These are phyloP conservation scores for Mariannaea elegans DNA, from an alignment of 2,329 filamentous ascomycete species.

Conservation along the genomic window DNA sequence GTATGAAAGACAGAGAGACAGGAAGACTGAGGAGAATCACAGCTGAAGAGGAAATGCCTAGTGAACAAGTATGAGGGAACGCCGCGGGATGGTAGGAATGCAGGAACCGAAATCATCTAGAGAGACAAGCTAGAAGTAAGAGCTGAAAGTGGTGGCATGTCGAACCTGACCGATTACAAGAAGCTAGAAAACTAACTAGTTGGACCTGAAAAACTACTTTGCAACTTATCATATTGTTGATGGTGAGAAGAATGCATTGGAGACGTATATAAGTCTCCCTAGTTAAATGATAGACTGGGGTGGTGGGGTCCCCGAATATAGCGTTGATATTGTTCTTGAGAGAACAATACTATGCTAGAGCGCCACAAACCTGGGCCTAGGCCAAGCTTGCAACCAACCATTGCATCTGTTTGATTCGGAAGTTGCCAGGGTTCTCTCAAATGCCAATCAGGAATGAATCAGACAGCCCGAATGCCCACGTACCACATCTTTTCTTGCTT, in stretches of 20 bases:
- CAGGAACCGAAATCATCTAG: background rate
- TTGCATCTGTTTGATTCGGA: background rate
- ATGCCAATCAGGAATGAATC: background rate
- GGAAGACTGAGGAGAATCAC: no score
- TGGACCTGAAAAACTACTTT: constrained; percentile 12
- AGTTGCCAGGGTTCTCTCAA: background rate
- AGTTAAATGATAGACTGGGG: constrained; percentile 23
- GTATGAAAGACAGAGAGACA: background rate
- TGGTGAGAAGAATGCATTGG: constrained; percentile 25
- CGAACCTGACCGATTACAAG: constrained; percentile 29
- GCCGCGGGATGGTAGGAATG: no score
- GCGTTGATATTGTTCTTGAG: constrained; percentile 45
- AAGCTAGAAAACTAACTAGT: background rate
- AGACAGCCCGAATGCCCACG: background rate
- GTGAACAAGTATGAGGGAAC: background rate
- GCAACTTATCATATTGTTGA: constrained; percentile 33
- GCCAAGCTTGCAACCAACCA: background rate
- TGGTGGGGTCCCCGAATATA: constrained; percentile 22
- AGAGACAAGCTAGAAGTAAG: background rate
- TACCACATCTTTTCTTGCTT: background rate
- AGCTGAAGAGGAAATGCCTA: background rate
- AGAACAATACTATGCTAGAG: background rate
- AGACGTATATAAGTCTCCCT: constrained; percentile 31
- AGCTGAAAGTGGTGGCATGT: constrained; percentile 4
- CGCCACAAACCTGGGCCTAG: background rate